These are phyloP conservation scores for Ceratocystis huliohia DNA, from an alignment of 2,329 filamentous ascomycete species.

Conservation along the genomic window DNA sequence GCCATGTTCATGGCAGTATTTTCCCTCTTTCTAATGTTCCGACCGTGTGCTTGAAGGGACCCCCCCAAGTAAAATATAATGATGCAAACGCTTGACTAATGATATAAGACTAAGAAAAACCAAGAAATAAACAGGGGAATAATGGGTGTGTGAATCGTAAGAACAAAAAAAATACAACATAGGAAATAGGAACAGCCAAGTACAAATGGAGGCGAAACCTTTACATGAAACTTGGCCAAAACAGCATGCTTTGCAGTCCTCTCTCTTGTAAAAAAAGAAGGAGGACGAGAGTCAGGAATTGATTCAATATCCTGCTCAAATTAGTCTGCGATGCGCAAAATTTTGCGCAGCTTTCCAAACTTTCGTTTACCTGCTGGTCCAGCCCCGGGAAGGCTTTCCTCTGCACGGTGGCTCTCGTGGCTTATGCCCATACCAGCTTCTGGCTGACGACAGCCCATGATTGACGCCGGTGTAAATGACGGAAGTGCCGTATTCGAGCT, in stretches of 20 bases:
- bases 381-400: not conserved
- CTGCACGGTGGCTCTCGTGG: not conserved
- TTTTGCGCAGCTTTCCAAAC: constrained; percentile 52
- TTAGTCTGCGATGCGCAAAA: constrained; percentile 42
- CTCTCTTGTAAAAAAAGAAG: constrained; percentile 11
- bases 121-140: constrained; percentile 12
- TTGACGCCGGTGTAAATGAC: constrained; percentile 8
- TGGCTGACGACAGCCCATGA: constrained; percentile 3
- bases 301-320: too few species aligned
- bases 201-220: not conserved
- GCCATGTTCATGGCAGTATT: too few species aligned
- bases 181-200: not conserved
- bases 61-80: not conserved
- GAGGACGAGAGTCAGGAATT: not conserved
- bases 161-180: constrained; percentile 6
- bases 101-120: constrained; percentile 3
- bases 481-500: constrained; percentile 10
- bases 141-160: constrained; percentile 1
- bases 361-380: constrained; percentile 44
- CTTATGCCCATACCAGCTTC: not conserved
- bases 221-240: not conserved
- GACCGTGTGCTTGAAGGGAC: too few species aligned
- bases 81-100: constrained; percentile 5
- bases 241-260: not conserved
- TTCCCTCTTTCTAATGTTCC: too few species aligned